Conservation (phyloP, 2,329 filamentous ascomycete species). For the Pseudogymnoascus sp. region DNA sequence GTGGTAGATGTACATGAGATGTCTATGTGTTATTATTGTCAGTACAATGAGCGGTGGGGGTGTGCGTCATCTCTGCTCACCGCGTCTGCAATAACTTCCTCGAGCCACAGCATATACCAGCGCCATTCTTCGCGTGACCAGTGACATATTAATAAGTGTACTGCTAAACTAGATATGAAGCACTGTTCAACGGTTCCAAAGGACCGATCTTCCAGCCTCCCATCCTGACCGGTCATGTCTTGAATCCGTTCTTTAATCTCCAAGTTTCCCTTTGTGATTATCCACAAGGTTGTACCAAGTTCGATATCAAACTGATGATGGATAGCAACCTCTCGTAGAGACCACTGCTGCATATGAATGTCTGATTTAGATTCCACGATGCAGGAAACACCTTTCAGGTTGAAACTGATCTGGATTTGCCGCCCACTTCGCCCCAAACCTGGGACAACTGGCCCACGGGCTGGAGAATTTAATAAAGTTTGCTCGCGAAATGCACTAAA, state of each 20-base stretch:
- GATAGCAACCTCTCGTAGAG: conserved; percentile 20
- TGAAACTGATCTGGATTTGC: conserved; percentile 23
- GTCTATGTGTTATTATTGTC: background rate
- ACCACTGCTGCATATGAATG: conserved; percentile 16
- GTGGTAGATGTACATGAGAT: background rate
- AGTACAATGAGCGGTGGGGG: conserved; percentile 8
- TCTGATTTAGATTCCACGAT: background rate
- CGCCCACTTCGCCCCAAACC: conserved; percentile 18
- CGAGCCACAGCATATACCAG: conserved; percentile 33
- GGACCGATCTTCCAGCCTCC: conserved; percentile 25
- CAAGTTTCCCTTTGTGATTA: conserved; percentile 31
- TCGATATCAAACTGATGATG: conserved; percentile 23
- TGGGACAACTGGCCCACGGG: conserved; percentile 12
- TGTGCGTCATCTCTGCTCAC: conserved; percentile 17
- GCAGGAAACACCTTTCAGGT: conserved; percentile 19
- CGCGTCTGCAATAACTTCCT: conserved; percentile 27
- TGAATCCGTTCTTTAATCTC: conserved; percentile 25
- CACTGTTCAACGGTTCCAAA: conserved; percentile 27
- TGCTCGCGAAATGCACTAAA: conserved; percentile 22
- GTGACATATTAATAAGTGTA: conserved; percentile 32
- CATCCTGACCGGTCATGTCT: conserved; percentile 26
- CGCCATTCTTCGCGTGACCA: conserved; percentile 38
- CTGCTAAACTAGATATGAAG: conserved; percentile 30
- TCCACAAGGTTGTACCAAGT: conserved; percentile 32
- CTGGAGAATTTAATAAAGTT: conserved; percentile 11